These are phyloP conservation scores for Backusella morwellensis DNA, from an alignment of 192 early-diverging fungal genomes.

Conservation along the genomic window DNA sequence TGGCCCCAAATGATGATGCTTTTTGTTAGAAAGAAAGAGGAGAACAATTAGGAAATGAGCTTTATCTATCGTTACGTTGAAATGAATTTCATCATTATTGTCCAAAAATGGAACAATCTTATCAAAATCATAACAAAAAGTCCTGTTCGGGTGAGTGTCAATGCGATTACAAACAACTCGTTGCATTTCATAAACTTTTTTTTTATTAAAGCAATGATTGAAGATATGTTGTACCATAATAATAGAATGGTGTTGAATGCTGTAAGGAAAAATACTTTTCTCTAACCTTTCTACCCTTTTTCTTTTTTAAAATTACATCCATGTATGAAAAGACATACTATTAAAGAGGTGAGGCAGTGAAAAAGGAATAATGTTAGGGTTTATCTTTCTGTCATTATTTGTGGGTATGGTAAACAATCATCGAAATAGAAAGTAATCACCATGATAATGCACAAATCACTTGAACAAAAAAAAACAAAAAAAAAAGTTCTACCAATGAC, in stretches of 20 bases:
- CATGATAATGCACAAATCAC: neutral
- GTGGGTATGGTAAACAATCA: neutral
- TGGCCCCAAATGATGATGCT: neutral
- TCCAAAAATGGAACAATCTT: neutral
- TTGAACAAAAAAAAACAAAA: neutral
- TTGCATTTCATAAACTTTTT: neutral
- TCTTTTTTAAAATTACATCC: too few relatives aligned
- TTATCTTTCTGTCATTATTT: neutral
- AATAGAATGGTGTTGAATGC: too few relatives aligned
- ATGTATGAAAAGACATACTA: too few relatives aligned
- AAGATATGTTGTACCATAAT: too few relatives aligned
- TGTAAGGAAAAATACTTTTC: too few relatives aligned
- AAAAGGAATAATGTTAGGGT: neutral
- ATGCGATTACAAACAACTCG: neutral
- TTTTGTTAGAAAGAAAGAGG: too few relatives aligned
- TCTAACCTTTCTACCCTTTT: too few relatives aligned
- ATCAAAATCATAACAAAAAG: neutral
- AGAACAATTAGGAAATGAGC: too few relatives aligned
- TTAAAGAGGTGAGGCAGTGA: neutral
- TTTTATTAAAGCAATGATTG: neutral
- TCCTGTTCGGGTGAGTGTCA: neutral
- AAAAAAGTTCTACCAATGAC: neutral
- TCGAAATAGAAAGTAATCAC: too few relatives aligned
- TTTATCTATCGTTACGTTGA: neutral
- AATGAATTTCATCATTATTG: neutral